These are phyloP conservation scores for Gardenia jasminoides DNA, from an alignment of 257 asterid species.

Conservation along the genomic window DNA sequence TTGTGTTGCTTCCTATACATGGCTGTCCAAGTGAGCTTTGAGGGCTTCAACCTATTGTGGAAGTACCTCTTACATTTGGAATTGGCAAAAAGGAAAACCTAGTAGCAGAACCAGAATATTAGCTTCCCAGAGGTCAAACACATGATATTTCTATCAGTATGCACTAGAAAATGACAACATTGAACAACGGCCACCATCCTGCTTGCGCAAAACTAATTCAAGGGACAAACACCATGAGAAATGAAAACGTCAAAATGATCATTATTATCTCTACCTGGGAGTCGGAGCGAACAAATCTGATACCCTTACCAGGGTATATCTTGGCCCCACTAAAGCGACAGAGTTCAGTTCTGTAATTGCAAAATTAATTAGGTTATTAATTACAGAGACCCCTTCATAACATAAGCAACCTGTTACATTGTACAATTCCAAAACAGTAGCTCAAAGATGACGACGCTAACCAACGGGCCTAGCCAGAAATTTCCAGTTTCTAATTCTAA, in stretches of 20 bases:
- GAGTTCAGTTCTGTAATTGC: slow-evolving; percentile 65
- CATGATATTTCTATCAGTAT: neutral
- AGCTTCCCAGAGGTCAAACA: neutral
- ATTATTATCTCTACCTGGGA: slow-evolving; percentile 53
- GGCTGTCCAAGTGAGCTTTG: slow-evolving; percentile 90
- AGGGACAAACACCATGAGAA: neutral
- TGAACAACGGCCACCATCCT: neutral
- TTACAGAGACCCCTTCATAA: neutral
- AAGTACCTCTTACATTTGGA: slow-evolving; percentile 90
- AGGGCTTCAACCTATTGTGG: slow-evolving; percentile 84
- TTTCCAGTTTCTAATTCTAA: neutral
- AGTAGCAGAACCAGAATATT: neutral
- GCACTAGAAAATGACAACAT: neutral
- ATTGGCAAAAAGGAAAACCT: slow-evolving; percentile 79
- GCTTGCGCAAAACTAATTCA: neutral
- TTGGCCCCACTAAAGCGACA: slow-evolving; percentile 79
- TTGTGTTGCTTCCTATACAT: slow-evolving; percentile 81
- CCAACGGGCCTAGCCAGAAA: neutral
- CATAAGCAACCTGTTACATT: neutral
- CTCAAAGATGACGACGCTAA: neutral
- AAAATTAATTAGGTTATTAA: neutral
- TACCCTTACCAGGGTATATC: slow-evolving; percentile 85
- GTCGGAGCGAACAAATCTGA: slow-evolving; percentile 64
- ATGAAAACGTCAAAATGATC: neutral
- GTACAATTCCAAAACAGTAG: neutral